phyloP scores from a whole-genome alignment of 768 basidiomycete genomes.

The Lactifluus echinatus region DNA sequence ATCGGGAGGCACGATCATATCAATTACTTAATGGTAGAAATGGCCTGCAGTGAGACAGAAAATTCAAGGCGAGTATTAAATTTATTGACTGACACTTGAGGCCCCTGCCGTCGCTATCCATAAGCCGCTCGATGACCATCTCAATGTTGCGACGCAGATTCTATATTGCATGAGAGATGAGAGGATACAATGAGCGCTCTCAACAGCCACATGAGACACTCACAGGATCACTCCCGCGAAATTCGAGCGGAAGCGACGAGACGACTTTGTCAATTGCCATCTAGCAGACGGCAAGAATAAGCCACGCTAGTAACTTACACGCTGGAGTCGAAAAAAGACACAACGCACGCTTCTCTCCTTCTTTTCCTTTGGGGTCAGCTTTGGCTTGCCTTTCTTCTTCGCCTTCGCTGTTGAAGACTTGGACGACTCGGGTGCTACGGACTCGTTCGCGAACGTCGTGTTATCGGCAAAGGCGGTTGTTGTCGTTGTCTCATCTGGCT shows the following conservation, averaged over 20 bases:
- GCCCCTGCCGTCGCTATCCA: conserved; percentile 52
- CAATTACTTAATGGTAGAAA: conserved; percentile 51
- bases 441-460: conserved; percentile 34
- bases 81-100: conserved; percentile 45
- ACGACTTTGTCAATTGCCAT: conserved; percentile 63
- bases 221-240: conserved; percentile 81
- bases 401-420: conserved; percentile 31
- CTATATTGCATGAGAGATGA: conserved; percentile 30
- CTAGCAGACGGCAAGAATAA: conserved; percentile 25
- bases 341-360: conserved; percentile 68
- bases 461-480: conserved; percentile 26
- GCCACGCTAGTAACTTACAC: neutral
- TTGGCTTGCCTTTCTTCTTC: conserved; percentile 51
- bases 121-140: conserved; percentile 64
- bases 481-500: conserved; percentile 27
- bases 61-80: neutral
- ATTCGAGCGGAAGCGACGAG: conserved; percentile 76
- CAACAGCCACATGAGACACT: conserved; percentile 24
- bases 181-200: neutral
- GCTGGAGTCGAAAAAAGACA: neutral
- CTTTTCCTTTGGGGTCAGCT: conserved; percentile 71
- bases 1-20: conserved; percentile 71
- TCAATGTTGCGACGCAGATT: conserved; percentile 72
- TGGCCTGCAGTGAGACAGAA: neutral
- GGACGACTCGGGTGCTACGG: conserved; percentile 25